Percentiles rank a stretch among this genome's conserved stretches.
These are phyloP conservation scores for Veloboletus limbatus DNA, from an alignment of 1,284 basidiomycete genomes.

Conservation along the genomic window DNA sequence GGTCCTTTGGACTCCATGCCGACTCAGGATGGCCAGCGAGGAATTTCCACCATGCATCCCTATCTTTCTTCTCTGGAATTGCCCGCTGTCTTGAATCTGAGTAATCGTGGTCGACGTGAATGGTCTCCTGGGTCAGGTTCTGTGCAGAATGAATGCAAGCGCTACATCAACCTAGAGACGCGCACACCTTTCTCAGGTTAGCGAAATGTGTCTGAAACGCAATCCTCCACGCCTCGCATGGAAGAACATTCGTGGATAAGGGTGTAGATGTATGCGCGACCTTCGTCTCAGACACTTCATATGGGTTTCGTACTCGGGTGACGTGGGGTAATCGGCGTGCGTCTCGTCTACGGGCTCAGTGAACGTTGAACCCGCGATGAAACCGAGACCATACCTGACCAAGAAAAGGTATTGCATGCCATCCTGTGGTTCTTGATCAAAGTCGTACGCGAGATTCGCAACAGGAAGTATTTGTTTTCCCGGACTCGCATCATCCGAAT, in stretches of 20 bases:
- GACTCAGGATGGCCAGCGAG: slow-evolving; percentile 62
- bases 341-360: slow-evolving; percentile 50
- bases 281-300: slow-evolving; percentile 39
- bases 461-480: slow-evolving; percentile 71
- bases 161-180: not conserved
- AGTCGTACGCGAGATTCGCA: slow-evolving; percentile 65
- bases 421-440: slow-evolving; percentile 62
- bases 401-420: slow-evolving; percentile 80
- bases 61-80: slow-evolving; percentile 66
- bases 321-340: slow-evolving; percentile 58
- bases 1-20: slow-evolving; percentile 52
- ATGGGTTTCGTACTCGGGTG: slow-evolving; percentile 66
- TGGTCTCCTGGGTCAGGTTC: slow-evolving; percentile 65
- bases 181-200: slow-evolving; percentile 59
- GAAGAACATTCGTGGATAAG: slow-evolving; percentile 36
- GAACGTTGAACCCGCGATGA: slow-evolving; percentile 17
- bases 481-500: slow-evolving; percentile 52
- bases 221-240: slow-evolving; percentile 62
- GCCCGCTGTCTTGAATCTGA: slow-evolving; percentile 31
- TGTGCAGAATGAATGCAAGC: slow-evolving; percentile 29
- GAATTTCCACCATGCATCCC: slow-evolving; percentile 78
- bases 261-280: slow-evolving; percentile 22
- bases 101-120: slow-evolving; percentile 40
- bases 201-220: slow-evolving; percentile 55
- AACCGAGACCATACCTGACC: slow-evolving; percentile 53